Percentiles rank a stretch among this genome's conserved stretches.
phyloP scores from a whole-genome alignment of 441 rosid genomes.

The Gossypium schwendimanii region DNA sequence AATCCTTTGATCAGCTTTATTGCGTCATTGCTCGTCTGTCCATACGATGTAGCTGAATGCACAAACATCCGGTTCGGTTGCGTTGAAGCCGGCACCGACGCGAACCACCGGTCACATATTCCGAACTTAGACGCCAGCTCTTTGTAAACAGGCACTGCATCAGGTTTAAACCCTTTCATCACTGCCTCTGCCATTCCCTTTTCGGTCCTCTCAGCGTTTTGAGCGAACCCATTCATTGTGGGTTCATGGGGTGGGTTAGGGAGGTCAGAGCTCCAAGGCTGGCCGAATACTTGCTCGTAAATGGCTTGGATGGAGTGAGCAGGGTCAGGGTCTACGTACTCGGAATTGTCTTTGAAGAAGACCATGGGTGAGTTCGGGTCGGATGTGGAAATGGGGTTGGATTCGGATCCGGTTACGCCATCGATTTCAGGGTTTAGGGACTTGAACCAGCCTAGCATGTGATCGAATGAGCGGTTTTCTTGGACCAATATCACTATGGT shows the following conservation, averaged over 20 bases:
- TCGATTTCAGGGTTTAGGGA: constrained; percentile 60
- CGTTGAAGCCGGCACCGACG: constrained; percentile 45
- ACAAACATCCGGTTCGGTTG: constrained; percentile 48
- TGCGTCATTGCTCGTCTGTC: constrained; percentile 38
- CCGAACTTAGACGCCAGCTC: constrained; percentile 42
- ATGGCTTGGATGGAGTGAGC: constrained; percentile 84
- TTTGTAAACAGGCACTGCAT: constrained; percentile 39
- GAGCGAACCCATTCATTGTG: constrained; percentile 72
- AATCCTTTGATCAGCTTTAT: constrained; percentile 33
- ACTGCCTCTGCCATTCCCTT: constrained; percentile 63
- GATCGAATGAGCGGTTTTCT: constrained; percentile 84
- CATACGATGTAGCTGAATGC: constrained; percentile 52
- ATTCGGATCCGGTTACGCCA: constrained; percentile 70
- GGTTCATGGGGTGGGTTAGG: constrained; percentile 31
- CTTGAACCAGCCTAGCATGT: constrained; percentile 89
- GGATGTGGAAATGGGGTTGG: constrained; percentile 60
- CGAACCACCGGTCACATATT: constrained; percentile 57
- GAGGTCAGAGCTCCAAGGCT: constrained; percentile 37
- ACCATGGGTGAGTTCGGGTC: constrained; percentile 41
- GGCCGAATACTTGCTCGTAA: constrained; percentile 80
- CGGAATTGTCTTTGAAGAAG: constrained; percentile 43
- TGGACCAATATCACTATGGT: constrained; percentile 77
- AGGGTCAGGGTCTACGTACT: constrained; percentile 74
- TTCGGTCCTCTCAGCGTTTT: constrained; percentile 53
- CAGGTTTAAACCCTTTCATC: constrained; percentile 62